Evolutionary conservation across 2,329 filamentous ascomycete genomes (phyloP).

Genomic region (Fusarium torreyae): DNA sequence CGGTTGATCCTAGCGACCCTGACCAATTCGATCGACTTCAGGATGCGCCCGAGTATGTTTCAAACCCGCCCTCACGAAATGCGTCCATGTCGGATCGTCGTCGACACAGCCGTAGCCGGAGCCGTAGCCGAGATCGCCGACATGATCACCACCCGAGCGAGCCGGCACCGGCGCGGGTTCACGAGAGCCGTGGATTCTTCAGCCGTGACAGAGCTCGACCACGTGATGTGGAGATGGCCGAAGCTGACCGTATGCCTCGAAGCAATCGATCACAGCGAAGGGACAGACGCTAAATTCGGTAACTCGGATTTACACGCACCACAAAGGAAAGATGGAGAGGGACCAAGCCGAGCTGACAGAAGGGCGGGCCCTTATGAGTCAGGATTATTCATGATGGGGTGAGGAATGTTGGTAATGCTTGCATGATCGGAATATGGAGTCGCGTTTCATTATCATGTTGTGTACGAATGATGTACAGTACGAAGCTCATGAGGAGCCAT

Average conservation of each 20-base stretch:
- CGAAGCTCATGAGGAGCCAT: constrained; percentile 5
- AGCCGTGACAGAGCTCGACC: constrained; percentile 50
- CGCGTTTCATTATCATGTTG: constrained; percentile 35
- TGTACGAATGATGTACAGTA: constrained; percentile 27
- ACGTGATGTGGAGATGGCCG: constrained; percentile 53
- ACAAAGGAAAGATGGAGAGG: neutral
- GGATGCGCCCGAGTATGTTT: constrained; percentile 48
- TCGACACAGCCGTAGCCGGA: constrained; percentile 34
- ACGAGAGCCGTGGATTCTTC: constrained; percentile 49
- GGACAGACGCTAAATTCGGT: constrained; percentile 40
- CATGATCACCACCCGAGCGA: constrained; percentile 41
- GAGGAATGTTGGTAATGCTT: constrained; percentile 7
- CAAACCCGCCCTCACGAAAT: constrained; percentile 48
- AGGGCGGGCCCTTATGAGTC: constrained; percentile 42
- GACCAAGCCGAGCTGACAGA: constrained; percentile 12
- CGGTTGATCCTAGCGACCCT: constrained; percentile 67
- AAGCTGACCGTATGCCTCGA: constrained; percentile 30
- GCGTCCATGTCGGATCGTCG: constrained; percentile 44
- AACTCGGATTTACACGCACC: constrained; percentile 32
- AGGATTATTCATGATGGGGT: constrained; percentile 25
- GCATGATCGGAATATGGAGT: constrained; percentile 19
- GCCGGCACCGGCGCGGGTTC: constrained; percentile 51
- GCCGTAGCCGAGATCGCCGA: constrained; percentile 30
- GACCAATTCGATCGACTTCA: constrained; percentile 64
- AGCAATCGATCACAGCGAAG: constrained; percentile 43